Evolutionary conservation across 2,329 filamentous ascomycete genomes (phyloP), one percentile per base, ranked within the genome.

Genomic region (Aspergillus bombycis): DNA sequence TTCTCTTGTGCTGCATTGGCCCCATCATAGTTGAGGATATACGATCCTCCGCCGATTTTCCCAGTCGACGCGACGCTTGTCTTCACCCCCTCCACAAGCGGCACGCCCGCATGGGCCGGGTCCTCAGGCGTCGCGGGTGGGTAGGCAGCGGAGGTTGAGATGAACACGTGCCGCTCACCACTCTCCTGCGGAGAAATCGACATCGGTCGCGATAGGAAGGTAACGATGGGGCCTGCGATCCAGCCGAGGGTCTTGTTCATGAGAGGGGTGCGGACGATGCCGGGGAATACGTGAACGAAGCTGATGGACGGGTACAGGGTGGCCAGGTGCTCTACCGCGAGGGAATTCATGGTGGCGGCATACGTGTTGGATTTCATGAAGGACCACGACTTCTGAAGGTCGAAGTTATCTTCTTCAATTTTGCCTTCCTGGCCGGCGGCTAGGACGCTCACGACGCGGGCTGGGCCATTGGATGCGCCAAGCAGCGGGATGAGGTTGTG

Each of bases 401-500:
- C 74, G n/a, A 88, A 73, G 4, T 77, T 66, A 11, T 81, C 80
- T 74, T 88, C 86, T n/a, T 80, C 78, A 23, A 83, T 82, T 5
- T 75, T 62, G 4, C 82, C 82, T 75, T 89, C 86, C 16, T 80
- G 78, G n/a, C 83, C 83, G 11, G 78, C 84, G 0, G 81, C 82
- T 0, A 85, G 75, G n/a, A 88, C 81, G n/a, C 77, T 83, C 28
- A 88, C 80, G 10, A 88, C 84, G 10, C 86, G 84, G 0, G 83
- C 80, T 28, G 87, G 78, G 6, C 75, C 65, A 0, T 78, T 68
- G 0, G 85, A 80, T n/a, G 70, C 71, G 12, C 78, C 76, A 2
- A 90, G 78, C 0, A 84, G 79, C 0, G 88, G 87, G 10, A 89
- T 82, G 0, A 90, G 81, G 60, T 88, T 86, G 52, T 80, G 62